These are phyloP conservation scores for Pisolithus thermaeus DNA, from an alignment of 1,284 basidiomycete genomes.

Conservation along the genomic window DNA sequence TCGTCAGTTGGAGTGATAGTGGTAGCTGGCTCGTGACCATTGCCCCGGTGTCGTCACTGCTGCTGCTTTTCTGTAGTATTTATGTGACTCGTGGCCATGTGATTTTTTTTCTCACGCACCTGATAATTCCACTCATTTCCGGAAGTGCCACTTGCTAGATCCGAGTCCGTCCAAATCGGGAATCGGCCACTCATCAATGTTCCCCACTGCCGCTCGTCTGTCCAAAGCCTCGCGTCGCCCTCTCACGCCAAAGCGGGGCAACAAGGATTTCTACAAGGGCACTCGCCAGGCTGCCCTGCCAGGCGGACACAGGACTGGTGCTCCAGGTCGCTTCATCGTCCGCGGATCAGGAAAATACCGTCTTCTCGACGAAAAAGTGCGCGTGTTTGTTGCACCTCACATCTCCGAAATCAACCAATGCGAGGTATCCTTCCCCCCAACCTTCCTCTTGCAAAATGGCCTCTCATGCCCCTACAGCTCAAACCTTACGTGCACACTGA, in stretches of 20 bases:
- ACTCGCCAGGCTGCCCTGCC: slow-evolving; percentile 78
- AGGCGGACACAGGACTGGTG: slow-evolving; percentile 81
- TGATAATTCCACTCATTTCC: too few relatives aligned
- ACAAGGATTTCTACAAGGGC: slow-evolving; percentile 94
- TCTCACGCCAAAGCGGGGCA: slow-evolving; percentile 78
- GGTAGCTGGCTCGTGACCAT: too few relatives aligned
- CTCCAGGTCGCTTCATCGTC: slow-evolving; percentile 78
- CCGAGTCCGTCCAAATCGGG: too few relatives aligned
- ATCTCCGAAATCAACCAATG: slow-evolving; percentile 58
- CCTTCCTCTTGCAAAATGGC: not conserved
- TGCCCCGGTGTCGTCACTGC: too few relatives aligned
- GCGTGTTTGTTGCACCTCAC: slow-evolving; percentile 78
- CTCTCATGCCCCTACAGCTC: slow-evolving; percentile 26
- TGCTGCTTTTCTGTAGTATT: too few relatives aligned
- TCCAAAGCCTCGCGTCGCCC: slow-evolving; percentile 79
- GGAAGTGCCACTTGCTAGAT: too few relatives aligned
- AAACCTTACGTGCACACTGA: slow-evolving; percentile 39
- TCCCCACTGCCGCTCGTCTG: slow-evolving; percentile 57
- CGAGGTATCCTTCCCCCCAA: slow-evolving; percentile 43
- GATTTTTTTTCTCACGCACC: too few relatives aligned
- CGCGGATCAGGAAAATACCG: slow-evolving; percentile 73
- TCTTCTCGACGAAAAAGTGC: slow-evolving; percentile 74
- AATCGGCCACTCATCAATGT: slow-evolving; percentile 38
- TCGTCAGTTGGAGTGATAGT: too few relatives aligned
- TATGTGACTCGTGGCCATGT: too few relatives aligned